A percentile compares a stretch with the other conserved stretches of the same genome.
Evolutionary conservation across 75 land plant genomes (phyloP).

Genomic region (Isoetes taiwanensis): DNA sequence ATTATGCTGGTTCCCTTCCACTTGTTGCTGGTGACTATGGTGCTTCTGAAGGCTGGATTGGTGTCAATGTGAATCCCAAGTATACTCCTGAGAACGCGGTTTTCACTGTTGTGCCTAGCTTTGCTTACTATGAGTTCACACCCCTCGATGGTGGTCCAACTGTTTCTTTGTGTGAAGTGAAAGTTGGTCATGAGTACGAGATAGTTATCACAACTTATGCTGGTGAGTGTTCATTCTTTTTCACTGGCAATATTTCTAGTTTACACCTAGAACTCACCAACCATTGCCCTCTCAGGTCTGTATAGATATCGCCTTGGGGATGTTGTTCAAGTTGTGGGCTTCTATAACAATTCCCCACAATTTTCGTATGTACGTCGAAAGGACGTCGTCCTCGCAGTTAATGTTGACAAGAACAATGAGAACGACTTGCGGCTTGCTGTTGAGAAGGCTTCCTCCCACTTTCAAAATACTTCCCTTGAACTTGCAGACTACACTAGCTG

Average conservation of each 20-base stretch:
- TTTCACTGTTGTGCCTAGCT: constrained; percentile 40
- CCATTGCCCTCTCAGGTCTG: constrained; percentile 38
- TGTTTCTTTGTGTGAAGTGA: constrained; percentile 23
- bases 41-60: constrained; percentile 55
- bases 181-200: constrained; percentile 43
- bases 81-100: constrained; percentile 28
- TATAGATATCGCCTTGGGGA: constrained; percentile 55
- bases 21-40: constrained; percentile 50
- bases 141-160: constrained; percentile 25
- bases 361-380: constrained; percentile 42
- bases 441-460: constrained; percentile 20
- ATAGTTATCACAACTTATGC: constrained; percentile 44
- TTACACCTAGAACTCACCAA: too few relatives aligned
- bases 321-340: constrained; percentile 42
- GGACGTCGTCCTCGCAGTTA: constrained; percentile 32
- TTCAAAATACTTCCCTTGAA: constrained; percentile 17
- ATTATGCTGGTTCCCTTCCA: constrained; percentile 49
- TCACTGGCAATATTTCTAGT: too few relatives aligned
- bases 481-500: constrained; percentile 57
- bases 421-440: constrained; percentile 40
- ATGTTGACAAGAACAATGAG: constrained; percentile 60
- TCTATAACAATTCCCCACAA: constrained; percentile 38
- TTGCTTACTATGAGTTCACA: constrained; percentile 59
- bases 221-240: constrained; percentile 13
- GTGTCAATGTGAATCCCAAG: constrained; percentile 34